phyloP scores from a whole-genome alignment of 2,329 filamentous ascomycete genomes.

The Fusarium sp. region DNA sequence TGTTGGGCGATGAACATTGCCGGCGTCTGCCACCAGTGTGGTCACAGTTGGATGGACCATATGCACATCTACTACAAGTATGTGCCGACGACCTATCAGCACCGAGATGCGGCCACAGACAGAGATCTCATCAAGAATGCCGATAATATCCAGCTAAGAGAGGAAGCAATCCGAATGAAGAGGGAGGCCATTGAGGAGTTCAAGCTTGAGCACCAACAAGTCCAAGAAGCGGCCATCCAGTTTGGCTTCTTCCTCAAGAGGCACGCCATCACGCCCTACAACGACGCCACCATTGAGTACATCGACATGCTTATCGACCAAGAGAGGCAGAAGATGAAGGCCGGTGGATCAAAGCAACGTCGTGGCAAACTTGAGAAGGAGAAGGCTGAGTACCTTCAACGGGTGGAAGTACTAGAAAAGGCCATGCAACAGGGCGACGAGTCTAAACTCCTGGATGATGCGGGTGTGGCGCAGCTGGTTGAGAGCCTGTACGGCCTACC shows the following conservation, averaged over 20 bases:
- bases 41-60: constrained; percentile 18
- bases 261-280: constrained; percentile 14
- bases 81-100: neutral
- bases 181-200: constrained; percentile 11
- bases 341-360: neutral
- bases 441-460: neutral
- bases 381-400: constrained; percentile 11
- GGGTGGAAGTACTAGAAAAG: constrained; percentile 11
- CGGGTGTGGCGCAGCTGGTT: neutral
- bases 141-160: neutral
- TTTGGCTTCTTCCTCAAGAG: constrained; percentile 18
- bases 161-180: constrained; percentile 8
- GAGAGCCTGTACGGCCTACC: neutral
- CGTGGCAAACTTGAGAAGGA: neutral
- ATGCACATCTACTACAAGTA: constrained; percentile 21
- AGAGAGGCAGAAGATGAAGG: constrained; percentile 9
- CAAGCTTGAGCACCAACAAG: neutral
- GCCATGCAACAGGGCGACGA: constrained; percentile 2
- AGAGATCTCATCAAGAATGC: neutral
- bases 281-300: constrained; percentile 12
- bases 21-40: neutral
- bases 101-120: neutral
- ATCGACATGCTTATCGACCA: constrained; percentile 15
- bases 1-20: neutral
- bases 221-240: constrained; percentile 19